Conservation (phyloP, 768 basidiomycete species). For the Mycena venus region DNA sequence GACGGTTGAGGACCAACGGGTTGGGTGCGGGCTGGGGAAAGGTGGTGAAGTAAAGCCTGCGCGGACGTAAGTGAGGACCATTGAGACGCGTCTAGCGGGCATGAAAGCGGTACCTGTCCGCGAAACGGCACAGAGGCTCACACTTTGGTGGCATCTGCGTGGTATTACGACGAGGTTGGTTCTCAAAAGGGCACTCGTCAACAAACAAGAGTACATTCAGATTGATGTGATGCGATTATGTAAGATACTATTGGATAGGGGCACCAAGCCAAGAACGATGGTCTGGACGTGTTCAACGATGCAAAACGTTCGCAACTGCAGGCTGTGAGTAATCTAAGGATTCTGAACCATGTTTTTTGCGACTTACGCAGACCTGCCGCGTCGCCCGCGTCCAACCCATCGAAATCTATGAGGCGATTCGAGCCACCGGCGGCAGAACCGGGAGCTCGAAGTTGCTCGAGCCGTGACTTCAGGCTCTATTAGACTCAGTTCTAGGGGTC, state of each 20-base stretch:
- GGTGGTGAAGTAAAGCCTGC: slow-evolving; percentile 90
- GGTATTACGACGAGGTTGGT: too few species aligned
- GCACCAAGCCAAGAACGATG: slow-evolving; percentile 36
- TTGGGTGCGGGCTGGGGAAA: slow-evolving; percentile 83
- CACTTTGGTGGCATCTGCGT: slow-evolving; percentile 67
- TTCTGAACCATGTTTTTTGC: neutral
- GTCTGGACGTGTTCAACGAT: slow-evolving; percentile 8
- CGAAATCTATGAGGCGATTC: neutral
- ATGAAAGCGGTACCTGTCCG: slow-evolving; percentile 68
- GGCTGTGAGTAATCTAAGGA: too few species aligned
- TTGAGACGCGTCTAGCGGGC: slow-evolving; percentile 22
- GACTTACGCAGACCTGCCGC: neutral
- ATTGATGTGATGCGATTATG: too few species aligned
- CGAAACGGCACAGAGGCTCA: slow-evolving; percentile 85
- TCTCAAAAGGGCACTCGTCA: too few species aligned
- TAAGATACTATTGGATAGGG: slow-evolving; percentile 27
- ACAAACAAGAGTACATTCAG: too few species aligned
- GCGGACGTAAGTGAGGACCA: slow-evolving; percentile 26
- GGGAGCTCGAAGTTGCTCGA: neutral
- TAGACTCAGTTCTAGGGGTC: neutral
- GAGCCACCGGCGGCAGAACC: too few species aligned
- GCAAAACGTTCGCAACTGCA: neutral
- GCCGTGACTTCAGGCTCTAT: slow-evolving; percentile 15
- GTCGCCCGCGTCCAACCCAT: neutral
- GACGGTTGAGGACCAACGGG: slow-evolving; percentile 74